A percentile compares a stretch with the other conserved stretches of the same genome.
Evolutionary conservation across 768 basidiomycete species (phyloP).

Genomic region (Psilocybe azurescens): DNA sequence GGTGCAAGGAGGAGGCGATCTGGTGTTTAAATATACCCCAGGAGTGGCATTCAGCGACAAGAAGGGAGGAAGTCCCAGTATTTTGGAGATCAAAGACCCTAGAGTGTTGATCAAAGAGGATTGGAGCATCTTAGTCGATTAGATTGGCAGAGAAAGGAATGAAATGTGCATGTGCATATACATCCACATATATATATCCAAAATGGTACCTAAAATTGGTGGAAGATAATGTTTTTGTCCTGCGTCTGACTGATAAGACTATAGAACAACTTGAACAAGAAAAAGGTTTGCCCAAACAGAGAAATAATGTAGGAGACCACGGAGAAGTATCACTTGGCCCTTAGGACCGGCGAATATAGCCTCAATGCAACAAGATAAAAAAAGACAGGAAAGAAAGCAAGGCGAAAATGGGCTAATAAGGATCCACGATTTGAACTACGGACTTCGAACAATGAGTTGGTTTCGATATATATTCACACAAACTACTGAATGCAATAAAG

Average conservation of each 20-base stretch:
- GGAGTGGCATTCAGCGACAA: slow-evolving; percentile 62
- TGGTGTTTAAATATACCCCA: slow-evolving; percentile 72
- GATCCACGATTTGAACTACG: slow-evolving; percentile 12
- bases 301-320: background rate
- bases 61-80: slow-evolving; percentile 69
- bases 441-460: background rate
- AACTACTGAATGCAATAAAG: slow-evolving; percentile 11
- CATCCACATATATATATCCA: slow-evolving; percentile 5
- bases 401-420: background rate
- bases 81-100: slow-evolving; percentile 81
- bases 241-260: background rate
- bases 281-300: background rate
- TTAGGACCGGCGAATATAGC: background rate
- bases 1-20: slow-evolving; percentile 48
- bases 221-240: background rate
- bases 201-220: background rate
- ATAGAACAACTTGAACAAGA: background rate
- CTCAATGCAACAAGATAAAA: slow-evolving; percentile 9
- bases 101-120: slow-evolving; percentile 59
- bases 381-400: slow-evolving; percentile 4
- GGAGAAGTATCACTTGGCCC: background rate
- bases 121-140: slow-evolving; percentile 61
- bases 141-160: slow-evolving; percentile 7
- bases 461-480: slow-evolving; percentile 17
- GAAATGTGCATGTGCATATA: background rate